phyloP scores from a whole-genome alignment of 1,139 yeast species.

The Geotrichum carabidarum region DNA sequence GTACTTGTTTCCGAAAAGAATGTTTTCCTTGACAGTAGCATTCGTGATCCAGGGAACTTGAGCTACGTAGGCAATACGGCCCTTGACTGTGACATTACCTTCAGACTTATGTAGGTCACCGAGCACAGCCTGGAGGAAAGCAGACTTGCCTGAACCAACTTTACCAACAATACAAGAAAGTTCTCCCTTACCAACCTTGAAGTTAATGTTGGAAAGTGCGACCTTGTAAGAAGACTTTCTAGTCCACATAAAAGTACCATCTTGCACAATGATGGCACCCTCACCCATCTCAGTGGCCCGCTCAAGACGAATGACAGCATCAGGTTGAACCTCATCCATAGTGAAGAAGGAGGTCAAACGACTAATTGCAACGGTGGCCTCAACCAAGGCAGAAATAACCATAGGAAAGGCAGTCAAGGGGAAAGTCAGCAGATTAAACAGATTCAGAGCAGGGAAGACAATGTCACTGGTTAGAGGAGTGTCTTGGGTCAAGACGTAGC shows the following conservation, averaged over 20 bases:
- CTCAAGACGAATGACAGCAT: constrained; percentile 36
- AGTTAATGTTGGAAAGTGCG: constrained; percentile 52
- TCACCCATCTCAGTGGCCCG: constrained; percentile 32
- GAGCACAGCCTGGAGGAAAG: constrained; percentile 55
- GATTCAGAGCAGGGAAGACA: constrained; percentile 65
- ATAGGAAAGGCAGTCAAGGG: constrained; percentile 50
- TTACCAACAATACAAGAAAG: constrained; percentile 72
- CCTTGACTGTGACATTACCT: constrained; percentile 63
- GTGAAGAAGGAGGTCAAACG: constrained; percentile 52
- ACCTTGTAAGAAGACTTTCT: constrained; percentile 34
- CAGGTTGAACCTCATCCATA: constrained; percentile 48
- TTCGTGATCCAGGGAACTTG: constrained; percentile 82
- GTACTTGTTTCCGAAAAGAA: constrained; percentile 68
- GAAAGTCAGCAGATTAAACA: constrained; percentile 54
- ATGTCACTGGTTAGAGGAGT: constrained; percentile 61
- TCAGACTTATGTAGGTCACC: constrained; percentile 54
- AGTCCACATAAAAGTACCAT: constrained; percentile 50
- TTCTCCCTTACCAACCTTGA: constrained; percentile 54
- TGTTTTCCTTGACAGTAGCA: constrained; percentile 67
- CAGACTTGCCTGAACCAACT: constrained; percentile 80
- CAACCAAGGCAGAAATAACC: constrained; percentile 48
- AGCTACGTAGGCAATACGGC: constrained; percentile 73
- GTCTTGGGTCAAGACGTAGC: constrained; percentile 39
- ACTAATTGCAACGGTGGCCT: constrained; percentile 55
- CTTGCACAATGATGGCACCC: constrained; percentile 40